Base-by-base conservation (phyloP, 23 red algal species). In the Cyanidiococcus yangmingshanensis region DNA sequence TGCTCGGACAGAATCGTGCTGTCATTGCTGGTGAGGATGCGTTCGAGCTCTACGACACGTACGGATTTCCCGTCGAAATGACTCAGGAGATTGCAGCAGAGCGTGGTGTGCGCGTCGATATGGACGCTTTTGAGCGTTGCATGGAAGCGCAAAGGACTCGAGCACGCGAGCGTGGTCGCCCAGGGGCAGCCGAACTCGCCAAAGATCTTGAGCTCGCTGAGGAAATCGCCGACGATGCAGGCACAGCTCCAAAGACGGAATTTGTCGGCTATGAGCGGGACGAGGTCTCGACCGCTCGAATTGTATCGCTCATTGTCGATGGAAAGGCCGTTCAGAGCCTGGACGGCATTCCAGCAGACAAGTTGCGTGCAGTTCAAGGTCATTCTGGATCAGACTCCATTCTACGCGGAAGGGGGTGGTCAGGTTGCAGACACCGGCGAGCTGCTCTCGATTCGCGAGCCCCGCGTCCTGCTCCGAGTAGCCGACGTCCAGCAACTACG, bases 41-140 rank as follows among this genome's bases (percentile, higher is more conserved):
- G 18, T 97, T 97, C 76, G 84, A 89, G 74, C 75, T 97, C 37
- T 97, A 97, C 82, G 93, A 97, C 76, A 97, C 93, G 50, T 91
- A 88, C 37, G 93, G 93, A 7, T 97, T 97, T 76, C 93, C 93
- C 29, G 58, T 97, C 27, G 93, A 97, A 68, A 58, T 97, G 58
- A 97, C 88, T 0, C 71, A 91, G 40, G 88, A 91, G 40, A 89
- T 86, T 59, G 93, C 93, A 18, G 77, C 75, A 15, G 93, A 97
- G 39, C 38, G 71, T 31, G 84, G 76, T 18, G 58, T 86, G 7
- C 30, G 0, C 0, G 76, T 97, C n/a, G 88, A 97, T 58, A 74
- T 37, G 35, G 80, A 90, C 21, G 84, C 59, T 0, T 97, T 91
- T 89, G 80, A 89, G 1, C 37, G 35, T 0, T 80, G 76, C 41